Conservation (phyloP, 805 yeast species). For the Candida parachauliodes region DNA sequence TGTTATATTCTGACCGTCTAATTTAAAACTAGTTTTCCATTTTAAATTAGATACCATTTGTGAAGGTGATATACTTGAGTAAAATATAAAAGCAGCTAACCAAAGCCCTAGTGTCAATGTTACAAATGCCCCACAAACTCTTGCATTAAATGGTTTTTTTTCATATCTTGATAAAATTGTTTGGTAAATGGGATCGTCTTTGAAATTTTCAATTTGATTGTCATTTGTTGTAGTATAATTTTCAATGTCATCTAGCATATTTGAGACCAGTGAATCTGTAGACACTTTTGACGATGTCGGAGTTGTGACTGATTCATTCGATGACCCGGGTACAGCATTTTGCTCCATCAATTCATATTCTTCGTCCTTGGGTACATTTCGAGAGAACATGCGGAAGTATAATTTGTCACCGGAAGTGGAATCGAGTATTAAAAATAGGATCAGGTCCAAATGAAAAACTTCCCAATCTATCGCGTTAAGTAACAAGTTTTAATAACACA, state of each 20-base stretch:
- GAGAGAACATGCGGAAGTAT: slow-evolving; percentile 9
- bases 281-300: slow-evolving; percentile 11
- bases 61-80: slow-evolving; percentile 21
- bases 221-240: slow-evolving; percentile 12
- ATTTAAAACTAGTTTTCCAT: slow-evolving; percentile 17
- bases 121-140: slow-evolving; percentile 5
- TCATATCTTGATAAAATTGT: slow-evolving; percentile 15
- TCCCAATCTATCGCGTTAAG: slow-evolving; percentile 3
- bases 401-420: no score
- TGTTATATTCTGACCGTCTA: slow-evolving; percentile 28
- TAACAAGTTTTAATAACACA: not conserved
- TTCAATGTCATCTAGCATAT: slow-evolving; percentile 27
- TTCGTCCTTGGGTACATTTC: slow-evolving; percentile 3
- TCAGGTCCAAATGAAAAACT: not conserved
- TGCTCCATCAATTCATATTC: slow-evolving; percentile 10
- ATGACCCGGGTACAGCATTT: not conserved
- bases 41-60: slow-evolving; percentile 20
- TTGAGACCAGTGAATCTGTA: slow-evolving; percentile 20
- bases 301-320: slow-evolving; percentile 4
- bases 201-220: slow-evolving; percentile 18
- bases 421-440: not conserved
- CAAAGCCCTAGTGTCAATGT: slow-evolving; percentile 17
- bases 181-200: slow-evolving; percentile 21
- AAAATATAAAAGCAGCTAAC: slow-evolving; percentile 23
- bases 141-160: slow-evolving; percentile 10